Evolutionary conservation across 257 asterid genomes (phyloP), one percentile per base, ranked within the genome.

Genomic region (Jasminum sambac): DNA sequence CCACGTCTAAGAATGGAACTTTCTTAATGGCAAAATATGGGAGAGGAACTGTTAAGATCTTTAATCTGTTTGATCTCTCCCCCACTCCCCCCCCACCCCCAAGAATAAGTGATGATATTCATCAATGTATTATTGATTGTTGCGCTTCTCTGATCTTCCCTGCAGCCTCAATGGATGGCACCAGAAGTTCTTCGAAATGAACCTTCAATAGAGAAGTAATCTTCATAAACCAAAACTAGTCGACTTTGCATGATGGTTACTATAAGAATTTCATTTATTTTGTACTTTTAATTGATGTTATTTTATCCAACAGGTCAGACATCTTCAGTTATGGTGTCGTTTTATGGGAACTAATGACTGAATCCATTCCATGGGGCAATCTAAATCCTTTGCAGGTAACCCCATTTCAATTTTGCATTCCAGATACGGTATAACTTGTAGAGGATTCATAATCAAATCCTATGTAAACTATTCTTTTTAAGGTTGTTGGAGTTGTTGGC

Each of bases 141-240:
- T 30, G 48, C 7, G 19, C 57, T 19, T 26, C 1, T 66, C 72
- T 70, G 68, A 55, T 52, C 66, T 69, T 43, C 43, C 17, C 67
- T 77, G 80, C 91, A 90, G 96, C 91, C 95, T 36, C 91, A 86
- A 76, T 90, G 95, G 93, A 90, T 90, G 95, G 96, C 96, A 69
- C 96, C 96, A 60, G 96, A 90, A 88, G 89, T 88, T 48, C 93
- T 90, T 36, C 84, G 95, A 19, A 88, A 81, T 43, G 96, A 90
- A 69, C 91, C 78, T 63, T 88, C 91, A 64, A 88, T 90, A 17
- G 96, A 90, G 79, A 90, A 86, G 96, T 90, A 85, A 83, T 68
- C 26, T 71, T 71, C 39, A 24, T 13, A 64, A 34, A 72, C 67
- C 10, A 16, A 59, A n/a, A 34, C 30, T 65, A 30, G 48, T 9